Percentiles rank a stretch among this genome's conserved stretches.
Conservation (phyloP, 2,329 filamentous ascomycete genomes). For the Apiospora malaysiana region DNA sequence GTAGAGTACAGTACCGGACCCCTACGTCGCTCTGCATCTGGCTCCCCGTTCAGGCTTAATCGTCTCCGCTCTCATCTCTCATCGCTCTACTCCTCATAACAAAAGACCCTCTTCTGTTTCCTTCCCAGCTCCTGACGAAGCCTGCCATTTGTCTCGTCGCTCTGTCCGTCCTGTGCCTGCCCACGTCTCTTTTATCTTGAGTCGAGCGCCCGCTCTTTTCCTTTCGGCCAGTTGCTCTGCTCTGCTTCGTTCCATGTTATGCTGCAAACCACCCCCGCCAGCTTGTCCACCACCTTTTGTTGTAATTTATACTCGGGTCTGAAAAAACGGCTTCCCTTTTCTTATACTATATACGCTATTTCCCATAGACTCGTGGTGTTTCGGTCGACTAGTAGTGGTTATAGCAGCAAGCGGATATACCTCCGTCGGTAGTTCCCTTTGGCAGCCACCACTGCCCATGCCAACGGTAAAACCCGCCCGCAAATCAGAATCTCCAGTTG, state of each 20-base stretch:
- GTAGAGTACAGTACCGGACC: not conserved
- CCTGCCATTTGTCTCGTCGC: slow-evolving; percentile 14
- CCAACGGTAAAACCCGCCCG: slow-evolving; percentile 15
- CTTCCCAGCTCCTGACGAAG: not conserved
- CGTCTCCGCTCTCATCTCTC: slow-evolving; percentile 18
- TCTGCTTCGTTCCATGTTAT: not conserved
- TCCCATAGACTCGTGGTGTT: not conserved
- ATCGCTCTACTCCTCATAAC: slow-evolving; percentile 5
- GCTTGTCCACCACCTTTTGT: not conserved
- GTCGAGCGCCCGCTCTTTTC: slow-evolving; percentile 11
- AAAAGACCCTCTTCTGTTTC: slow-evolving; percentile 6
- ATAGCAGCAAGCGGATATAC: slow-evolving; percentile 12
- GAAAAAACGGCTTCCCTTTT: not conserved
- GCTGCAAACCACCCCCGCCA: not conserved
- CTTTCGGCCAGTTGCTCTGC: no score
- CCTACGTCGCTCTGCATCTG: slow-evolving; percentile 18
- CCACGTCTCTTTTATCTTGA: slow-evolving; percentile 16
- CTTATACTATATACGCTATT: not conserved
- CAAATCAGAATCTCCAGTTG: slow-evolving; percentile 18
- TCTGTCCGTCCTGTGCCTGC: slow-evolving; percentile 2
- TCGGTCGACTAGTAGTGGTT: slow-evolving; percentile 8
- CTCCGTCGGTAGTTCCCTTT: slow-evolving; percentile 14
- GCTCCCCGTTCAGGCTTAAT: slow-evolving; percentile 16
- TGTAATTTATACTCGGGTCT: not conserved
- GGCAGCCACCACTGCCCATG: not conserved